Evolutionary conservation across 139 green algal genomes (phyloP), one percentile per base, ranked within the genome.

Genomic region (Chlorella sp.): DNA sequence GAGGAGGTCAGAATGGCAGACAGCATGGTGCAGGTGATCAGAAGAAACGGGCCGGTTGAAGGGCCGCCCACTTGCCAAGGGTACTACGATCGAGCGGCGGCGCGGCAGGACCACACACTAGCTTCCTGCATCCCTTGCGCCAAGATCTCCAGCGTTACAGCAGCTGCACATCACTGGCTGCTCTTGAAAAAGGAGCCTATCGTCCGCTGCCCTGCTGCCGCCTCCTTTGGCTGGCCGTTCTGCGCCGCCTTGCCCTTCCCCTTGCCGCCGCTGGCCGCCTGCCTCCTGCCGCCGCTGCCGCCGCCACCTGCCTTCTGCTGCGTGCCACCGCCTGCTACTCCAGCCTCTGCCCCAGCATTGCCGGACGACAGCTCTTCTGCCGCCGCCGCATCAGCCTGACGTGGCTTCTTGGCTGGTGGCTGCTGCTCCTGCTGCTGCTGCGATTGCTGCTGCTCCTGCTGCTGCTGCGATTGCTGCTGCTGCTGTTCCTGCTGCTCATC

Each of bases 141-240:
- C 44, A 6, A 51, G 44, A 51, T 60, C 51, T 60, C 51, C 51
- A 60, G 13, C 51, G 51, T 47, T 74, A 38, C 68, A 74, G 32
- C 34, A 74, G 38, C 16, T 23, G 1, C 9, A 62, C 25, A 38
- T 79, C 44, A 63, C 18, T 64, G 51, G 15, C 51, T 80, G 5
- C 55, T 65, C 25, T 30, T 57, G 30, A 83, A 83, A 5, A 83
- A 83, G 0, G 39, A 65, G n/a, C 78, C 78, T 16, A 83, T 83
- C 9, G 28, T 83, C 9, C 41, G 62, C 63, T 83, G 78, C 18
- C 63, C 78, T 6, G 39, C 39, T 32, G 18, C 78, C 26, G 60
- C 28, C 36, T 51, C 18, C 55, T 81, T 39, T 38, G 73, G 12
- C 28, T 63, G 41, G 9, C 44, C 34, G 26, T 78, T 39, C 67